Conservation (phyloP, 2,329 filamentous ascomycete species). For the Fusarium globosum region DNA sequence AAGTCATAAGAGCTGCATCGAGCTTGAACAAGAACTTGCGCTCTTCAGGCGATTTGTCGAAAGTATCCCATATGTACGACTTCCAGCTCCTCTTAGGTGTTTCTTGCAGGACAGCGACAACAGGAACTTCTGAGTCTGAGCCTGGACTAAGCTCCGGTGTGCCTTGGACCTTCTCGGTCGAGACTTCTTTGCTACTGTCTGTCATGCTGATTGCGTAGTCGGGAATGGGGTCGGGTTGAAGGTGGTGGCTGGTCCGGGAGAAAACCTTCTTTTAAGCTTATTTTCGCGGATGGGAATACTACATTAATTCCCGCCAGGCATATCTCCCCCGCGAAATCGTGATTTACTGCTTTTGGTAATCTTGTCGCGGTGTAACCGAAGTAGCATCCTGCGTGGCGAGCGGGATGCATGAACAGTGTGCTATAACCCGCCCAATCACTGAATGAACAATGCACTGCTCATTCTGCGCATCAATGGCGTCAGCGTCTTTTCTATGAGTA, state of each 20-base stretch:
- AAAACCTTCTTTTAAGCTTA: conserved; percentile 27
- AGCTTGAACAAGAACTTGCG: conserved; percentile 56
- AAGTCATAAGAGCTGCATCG: conserved; percentile 53
- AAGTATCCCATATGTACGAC: conserved; percentile 61
- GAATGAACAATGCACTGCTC: neutral
- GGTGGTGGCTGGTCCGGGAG: rapidly evolving
- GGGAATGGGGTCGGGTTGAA: no score
- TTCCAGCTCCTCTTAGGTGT: conserved; percentile 49
- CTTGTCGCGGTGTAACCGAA: neutral
- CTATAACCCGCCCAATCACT: neutral
- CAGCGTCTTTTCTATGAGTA: neutral
- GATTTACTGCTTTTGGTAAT: neutral
- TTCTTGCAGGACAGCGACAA: conserved; percentile 17
- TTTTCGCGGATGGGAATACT: neutral
- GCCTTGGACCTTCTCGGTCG: neutral
- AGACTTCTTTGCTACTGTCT: neutral
- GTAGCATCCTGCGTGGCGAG: neutral
- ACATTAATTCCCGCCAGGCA: rapidly evolving
- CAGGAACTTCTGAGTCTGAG: conserved; percentile 4
- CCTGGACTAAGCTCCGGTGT: rapidly evolving
- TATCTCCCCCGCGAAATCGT: rapidly evolving
- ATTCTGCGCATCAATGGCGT: conserved; percentile 25
- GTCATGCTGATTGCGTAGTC: neutral
- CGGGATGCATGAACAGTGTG: neutral
- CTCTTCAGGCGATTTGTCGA: conserved; percentile 57